phyloP scores from a whole-genome alignment of 225 moss, liverwort and hornwort species.

The Marchantia polymorpha region DNA sequence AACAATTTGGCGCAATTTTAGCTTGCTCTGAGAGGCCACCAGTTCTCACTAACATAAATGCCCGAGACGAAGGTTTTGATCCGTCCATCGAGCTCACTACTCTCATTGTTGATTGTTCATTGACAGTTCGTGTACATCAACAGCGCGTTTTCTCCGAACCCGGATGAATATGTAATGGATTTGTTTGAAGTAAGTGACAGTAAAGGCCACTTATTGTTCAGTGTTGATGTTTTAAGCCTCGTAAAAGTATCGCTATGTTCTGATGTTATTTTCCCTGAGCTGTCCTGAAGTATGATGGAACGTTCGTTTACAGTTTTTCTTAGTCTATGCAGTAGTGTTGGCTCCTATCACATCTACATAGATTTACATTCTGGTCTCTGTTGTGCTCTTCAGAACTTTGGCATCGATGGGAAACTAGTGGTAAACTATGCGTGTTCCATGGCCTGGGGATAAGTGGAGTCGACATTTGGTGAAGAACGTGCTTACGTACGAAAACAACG shows the following conservation, averaged over 20 bases:
- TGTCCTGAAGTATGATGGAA: not conserved
- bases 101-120: constrained; percentile 4
- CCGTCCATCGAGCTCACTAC: not conserved
- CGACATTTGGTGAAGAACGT: not conserved
- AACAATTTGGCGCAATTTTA: not conserved
- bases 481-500: no score
- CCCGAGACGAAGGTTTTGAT: not conserved
- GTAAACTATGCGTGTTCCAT: constrained; percentile 89
- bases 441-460: constrained; percentile 64
- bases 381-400: constrained; percentile 65
- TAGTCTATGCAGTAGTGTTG: not conserved
- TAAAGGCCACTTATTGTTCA: not conserved
- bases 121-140: constrained; percentile 86
- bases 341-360: not conserved
- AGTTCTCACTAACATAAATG: no score
- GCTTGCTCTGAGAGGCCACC: not conserved
- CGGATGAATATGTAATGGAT: constrained; percentile 80
- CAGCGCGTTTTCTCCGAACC: constrained; percentile 88
- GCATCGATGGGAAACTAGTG: constrained; percentile 82
- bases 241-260: not conserved
- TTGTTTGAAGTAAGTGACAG: constrained; percentile 64
- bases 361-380: not conserved
- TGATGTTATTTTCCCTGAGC: not conserved
- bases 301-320: not conserved
- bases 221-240: no score